phyloP scores from a whole-genome alignment of 2,329 filamentous ascomycete species.

The Colletotrichum salicis region DNA sequence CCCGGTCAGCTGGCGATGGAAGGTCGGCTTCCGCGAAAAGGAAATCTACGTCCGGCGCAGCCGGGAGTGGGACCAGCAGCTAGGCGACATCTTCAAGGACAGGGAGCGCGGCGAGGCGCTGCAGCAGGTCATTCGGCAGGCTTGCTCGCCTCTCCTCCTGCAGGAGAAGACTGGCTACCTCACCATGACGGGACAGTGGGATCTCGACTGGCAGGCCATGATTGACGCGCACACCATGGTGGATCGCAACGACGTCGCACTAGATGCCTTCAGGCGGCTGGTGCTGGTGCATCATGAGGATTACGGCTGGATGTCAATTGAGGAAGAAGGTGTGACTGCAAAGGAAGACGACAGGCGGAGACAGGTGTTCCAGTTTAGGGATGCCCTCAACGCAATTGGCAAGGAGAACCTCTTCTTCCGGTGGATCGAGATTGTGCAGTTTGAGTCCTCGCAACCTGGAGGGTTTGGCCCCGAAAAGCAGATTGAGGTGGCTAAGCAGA shows the following conservation, averaged over 20 bases:
- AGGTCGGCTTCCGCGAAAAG: slow-evolving; percentile 78
- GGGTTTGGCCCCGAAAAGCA: slow-evolving; percentile 83
- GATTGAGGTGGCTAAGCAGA: slow-evolving; percentile 76
- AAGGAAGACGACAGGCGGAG: slow-evolving; percentile 73
- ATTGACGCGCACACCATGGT: slow-evolving; percentile 76
- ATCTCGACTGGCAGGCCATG: slow-evolving; percentile 88
- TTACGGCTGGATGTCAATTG: slow-evolving; percentile 78
- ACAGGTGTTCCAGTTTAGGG: slow-evolving; percentile 84
- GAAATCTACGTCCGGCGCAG: slow-evolving; percentile 87
- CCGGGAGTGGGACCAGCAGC: slow-evolving; percentile 73
- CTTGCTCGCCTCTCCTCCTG: slow-evolving; percentile 74
- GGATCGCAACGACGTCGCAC: slow-evolving; percentile 66
- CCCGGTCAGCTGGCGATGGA: slow-evolving; percentile 78
- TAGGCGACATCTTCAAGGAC: slow-evolving; percentile 65
- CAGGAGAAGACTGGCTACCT: slow-evolving; percentile 87
- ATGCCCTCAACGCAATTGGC: slow-evolving; percentile 77
- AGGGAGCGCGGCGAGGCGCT: slow-evolving; percentile 66
- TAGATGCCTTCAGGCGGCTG: slow-evolving; percentile 77
- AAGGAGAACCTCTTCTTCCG: slow-evolving; percentile 92
- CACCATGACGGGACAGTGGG: slow-evolving; percentile 86
- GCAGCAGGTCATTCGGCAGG: slow-evolving; percentile 71
- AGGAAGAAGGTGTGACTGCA: slow-evolving; percentile 57
- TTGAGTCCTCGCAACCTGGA: slow-evolving; percentile 80
- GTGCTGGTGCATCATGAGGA: slow-evolving; percentile 76
- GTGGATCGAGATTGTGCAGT: slow-evolving; percentile 94